These are phyloP conservation scores for Eimeria sp. DNA, from an alignment of 169 alveolate genomes.

Conservation along the genomic window DNA sequence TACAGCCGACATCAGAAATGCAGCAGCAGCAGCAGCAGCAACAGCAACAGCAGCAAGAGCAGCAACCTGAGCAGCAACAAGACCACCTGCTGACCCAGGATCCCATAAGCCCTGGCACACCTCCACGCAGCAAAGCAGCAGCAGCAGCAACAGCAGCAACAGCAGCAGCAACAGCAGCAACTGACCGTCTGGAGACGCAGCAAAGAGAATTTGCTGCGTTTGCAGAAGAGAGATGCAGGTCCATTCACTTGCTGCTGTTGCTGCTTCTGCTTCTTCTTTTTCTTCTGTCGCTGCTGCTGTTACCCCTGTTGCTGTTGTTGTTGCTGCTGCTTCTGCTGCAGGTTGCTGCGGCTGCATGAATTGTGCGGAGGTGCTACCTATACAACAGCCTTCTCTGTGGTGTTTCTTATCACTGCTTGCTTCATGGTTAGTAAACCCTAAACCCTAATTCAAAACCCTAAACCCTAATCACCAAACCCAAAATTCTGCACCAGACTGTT, in stretches of 20 bases:
- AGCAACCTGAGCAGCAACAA: too few species aligned
- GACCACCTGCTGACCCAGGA: too few species aligned
- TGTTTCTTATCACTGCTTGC: background rate
- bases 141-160: too few species aligned
- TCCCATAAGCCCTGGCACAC: too few species aligned
- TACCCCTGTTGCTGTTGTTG: background rate
- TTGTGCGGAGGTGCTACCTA: conserved; percentile 14
- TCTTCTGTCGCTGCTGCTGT: background rate
- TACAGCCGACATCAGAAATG: too few species aligned
- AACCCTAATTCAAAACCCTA: background rate
- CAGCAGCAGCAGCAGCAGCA: too few species aligned
- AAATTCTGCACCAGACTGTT: background rate
- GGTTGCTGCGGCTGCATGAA: background rate
- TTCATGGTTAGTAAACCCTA: background rate
- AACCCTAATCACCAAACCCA: background rate
- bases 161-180: conserved; percentile 3
- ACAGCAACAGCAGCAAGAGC: too few species aligned
- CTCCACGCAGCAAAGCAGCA: too few species aligned
- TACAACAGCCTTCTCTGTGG: background rate
- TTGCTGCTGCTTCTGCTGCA: conserved; percentile 7
- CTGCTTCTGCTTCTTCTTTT: background rate
- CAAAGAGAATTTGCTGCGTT: background rate
- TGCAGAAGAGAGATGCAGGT: background rate
- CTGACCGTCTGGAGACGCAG: background rate
- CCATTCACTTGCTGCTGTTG: background rate